Evolutionary conservation across 768 basidiomycete species (phyloP), one percentile per base, ranked within the genome.

Genomic region (Hygrocybe coccinea): DNA sequence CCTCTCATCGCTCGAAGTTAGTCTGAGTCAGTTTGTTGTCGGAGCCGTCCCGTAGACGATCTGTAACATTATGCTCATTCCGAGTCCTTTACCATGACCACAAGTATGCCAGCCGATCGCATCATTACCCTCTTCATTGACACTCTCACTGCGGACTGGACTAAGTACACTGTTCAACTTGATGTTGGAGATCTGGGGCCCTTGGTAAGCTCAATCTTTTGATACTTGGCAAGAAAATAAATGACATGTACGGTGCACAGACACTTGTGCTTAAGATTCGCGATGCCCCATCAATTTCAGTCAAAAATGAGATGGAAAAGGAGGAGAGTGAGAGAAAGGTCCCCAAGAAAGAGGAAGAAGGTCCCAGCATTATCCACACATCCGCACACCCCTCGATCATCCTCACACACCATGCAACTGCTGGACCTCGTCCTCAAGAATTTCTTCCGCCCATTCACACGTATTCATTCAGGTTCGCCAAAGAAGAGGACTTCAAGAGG

Each of bases 401-500:
- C 44, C 44, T 46, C 44, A 22, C 44, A 21, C 44, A 12, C 44
- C 12, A 17, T 19, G 17, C 22, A n/a, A 46, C 17, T 22, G 44
- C 17, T 19, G 44, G 17, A 5, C 21, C 44, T 46, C 21, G 44
- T 8, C 11, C 22, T 46, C 44, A n/a, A 19, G 44, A 17, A 46
- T 17, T 46, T 46, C 5, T 22, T 19, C 44, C 44, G 17, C 44
- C 44, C 17, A 46, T 46, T 22, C 17, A 46, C 44, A 46, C 44
- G 6, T 46, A 46, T 46, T 46, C 44, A 12, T n/a, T 46, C 21
- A 46, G 44, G 44, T 22, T 19, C 17, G 44, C 44, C n/a, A 22
- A 46, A 19, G 44, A 46, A 22, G 44, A 46, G 15, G 44, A 46
- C 22, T 46, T 46, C 44, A 46, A 46, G 44, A 46, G 44, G 44